Evolutionary conservation across 148 eudicot species (phyloP).

Genomic region (Drosera capensis): DNA sequence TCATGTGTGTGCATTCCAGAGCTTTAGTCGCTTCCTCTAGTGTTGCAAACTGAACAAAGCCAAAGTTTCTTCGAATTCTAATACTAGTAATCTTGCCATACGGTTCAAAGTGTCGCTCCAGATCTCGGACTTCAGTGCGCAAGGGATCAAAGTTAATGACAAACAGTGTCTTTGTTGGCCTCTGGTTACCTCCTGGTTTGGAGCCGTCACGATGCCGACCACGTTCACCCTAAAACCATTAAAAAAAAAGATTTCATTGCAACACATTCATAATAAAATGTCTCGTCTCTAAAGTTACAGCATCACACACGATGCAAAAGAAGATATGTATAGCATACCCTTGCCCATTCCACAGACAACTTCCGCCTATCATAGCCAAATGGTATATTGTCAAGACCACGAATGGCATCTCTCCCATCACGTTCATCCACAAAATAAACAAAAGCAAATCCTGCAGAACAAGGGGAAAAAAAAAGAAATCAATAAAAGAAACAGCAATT

Average conservation of each 20-base stretch:
- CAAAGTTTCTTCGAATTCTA: conserved; percentile 63
- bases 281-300: too few species aligned
- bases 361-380: conserved; percentile 77
- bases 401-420: conserved; percentile 81
- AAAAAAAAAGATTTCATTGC: too few species aligned
- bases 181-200: conserved; percentile 41
- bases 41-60: conserved; percentile 75
- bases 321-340: conserved; percentile 41
- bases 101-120: conserved; percentile 70
- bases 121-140: conserved; percentile 42
- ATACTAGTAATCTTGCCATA: conserved; percentile 65
- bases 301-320: too few species aligned
- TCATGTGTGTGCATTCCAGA: conserved; percentile 78
- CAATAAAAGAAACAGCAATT: conserved; percentile 4
- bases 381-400: conserved; percentile 59
- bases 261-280: too few species aligned
- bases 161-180: conserved; percentile 75
- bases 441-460: conserved; percentile 76
- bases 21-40: conserved; percentile 87
- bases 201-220: conserved; percentile 52
- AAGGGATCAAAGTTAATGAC: conserved; percentile 76
- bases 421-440: conserved; percentile 85
- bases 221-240: conserved; percentile 63
- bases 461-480: conserved; percentile 5
- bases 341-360: conserved; percentile 92